Evolutionary conservation across 148 eudicot species (phyloP).

Genomic region (Rhododendron molle): DNA sequence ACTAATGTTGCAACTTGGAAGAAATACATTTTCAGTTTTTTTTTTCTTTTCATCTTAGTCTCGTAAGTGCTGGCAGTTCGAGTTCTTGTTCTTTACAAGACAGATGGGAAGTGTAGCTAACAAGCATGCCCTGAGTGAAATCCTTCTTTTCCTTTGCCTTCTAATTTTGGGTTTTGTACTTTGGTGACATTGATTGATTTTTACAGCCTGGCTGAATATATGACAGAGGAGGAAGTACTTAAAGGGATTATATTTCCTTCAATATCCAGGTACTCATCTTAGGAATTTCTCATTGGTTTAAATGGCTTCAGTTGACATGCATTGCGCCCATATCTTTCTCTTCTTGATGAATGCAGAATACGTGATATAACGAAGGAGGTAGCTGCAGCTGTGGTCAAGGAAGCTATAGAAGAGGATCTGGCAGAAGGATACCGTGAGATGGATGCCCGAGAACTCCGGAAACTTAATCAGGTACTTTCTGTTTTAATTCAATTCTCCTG

Average conservation of each 20-base stretch:
- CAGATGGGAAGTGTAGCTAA: not conserved
- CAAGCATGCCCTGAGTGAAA: not conserved
- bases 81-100: not conserved
- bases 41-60: not conserved
- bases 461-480: conserved; percentile 53
- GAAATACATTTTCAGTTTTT: not conserved
- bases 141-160: not conserved
- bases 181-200: conserved; percentile 7
- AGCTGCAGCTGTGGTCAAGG: conserved; percentile 88
- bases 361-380: conserved; percentile 94
- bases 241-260: conserved; percentile 78
- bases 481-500: not conserved
- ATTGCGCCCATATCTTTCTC: not conserved
- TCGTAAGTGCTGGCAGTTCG: not conserved
- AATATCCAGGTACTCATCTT: conserved; percentile 61
- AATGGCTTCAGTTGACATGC: not conserved
- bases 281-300: not conserved
- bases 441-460: conserved; percentile 79
- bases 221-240: conserved; percentile 88
- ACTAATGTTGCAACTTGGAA: not conserved
- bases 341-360: conserved; percentile 45
- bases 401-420: conserved; percentile 87
- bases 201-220: conserved; percentile 80
- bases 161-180: conserved; percentile 7
- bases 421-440: conserved; percentile 96